Evolutionary conservation across 108 stramenopile genomes (phyloP), one percentile per base, ranked within the genome.

Genomic region (Pinguiococcus pyrenoidosus): DNA sequence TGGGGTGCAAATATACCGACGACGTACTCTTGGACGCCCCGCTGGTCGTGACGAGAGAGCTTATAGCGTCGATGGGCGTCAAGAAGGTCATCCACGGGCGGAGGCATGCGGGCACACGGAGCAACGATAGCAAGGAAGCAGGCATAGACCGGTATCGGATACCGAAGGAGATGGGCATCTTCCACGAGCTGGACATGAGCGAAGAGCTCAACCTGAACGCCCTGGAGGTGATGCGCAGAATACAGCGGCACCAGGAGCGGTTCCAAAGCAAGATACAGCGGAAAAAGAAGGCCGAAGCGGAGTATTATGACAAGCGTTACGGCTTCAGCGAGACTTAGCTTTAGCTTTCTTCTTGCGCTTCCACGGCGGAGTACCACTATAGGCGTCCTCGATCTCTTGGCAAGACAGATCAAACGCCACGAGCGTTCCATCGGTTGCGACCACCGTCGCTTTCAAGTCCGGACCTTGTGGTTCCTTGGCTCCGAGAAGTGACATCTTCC

Each of bases 11-110:
- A 9, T 92, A 75, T 67, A 87, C 83, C 12, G 87, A 92, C 55
- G 94, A 99, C 55, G 92, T 92, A 7, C 66, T 99, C 51, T 90
- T 99, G 45, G 94, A 93, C 56, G 92, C 94, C 3, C 89, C 93
- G 2, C 56, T 77, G 25, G 69, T 71, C 32, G 72, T 99, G 7
- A 86, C 89, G 17, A 56, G 71, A 14, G 89, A 91, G 22, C 91
- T 99, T 92, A 77, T 99, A 46, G 74, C 56, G 4, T 46, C 32
- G 17, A 36, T 74, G 29, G 58, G 58, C 24, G 49, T 73, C 30
- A 30, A 29, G 18, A 53, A 55, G 27, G 69, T 67, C 12, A 48
- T 64, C 10, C 66, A 56, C 48, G n/a, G 33, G 39, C 25, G 38
- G 30, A 4, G 18, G 8, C 10, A 5, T 13, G 12, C 13, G n/a